Evolutionary conservation across 768 basidiomycete species (phyloP).

Genomic region (Rhodotorula paludigena): DNA sequence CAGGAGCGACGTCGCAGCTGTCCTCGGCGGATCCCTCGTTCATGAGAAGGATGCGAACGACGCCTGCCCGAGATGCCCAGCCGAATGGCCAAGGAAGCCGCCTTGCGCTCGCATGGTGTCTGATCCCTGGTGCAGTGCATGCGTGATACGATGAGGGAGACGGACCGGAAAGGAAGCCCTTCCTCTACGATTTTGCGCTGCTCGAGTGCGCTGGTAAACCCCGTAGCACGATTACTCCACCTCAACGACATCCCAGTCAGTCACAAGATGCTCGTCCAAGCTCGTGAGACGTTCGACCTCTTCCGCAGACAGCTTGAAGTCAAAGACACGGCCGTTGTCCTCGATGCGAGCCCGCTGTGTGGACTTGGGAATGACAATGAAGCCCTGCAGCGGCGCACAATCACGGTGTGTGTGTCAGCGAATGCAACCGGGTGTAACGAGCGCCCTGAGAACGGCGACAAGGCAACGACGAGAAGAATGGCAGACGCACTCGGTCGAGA

Average conservation of each 20-base stretch:
- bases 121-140: too few relatives aligned
- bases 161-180: too few relatives aligned
- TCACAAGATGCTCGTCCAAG: constrained; percentile 30
- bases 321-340: constrained; percentile 52
- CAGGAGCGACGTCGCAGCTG: too few relatives aligned
- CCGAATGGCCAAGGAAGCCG: too few relatives aligned
- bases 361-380: constrained; percentile 53
- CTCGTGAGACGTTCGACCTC: constrained; percentile 47
- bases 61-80: too few relatives aligned
- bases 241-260: constrained; percentile 5
- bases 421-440: too few relatives aligned
- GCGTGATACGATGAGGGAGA: too few relatives aligned
- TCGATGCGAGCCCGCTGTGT: constrained; percentile 49
- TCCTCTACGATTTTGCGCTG: neutral
- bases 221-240: neutral
- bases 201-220: neutral
- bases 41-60: too few relatives aligned
- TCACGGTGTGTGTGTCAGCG: neutral
- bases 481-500: constrained; percentile 59
- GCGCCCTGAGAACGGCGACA: too few relatives aligned
- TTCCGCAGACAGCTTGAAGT: constrained; percentile 50
- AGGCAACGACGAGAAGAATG: neutral
- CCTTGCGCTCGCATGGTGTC: too few relatives aligned
- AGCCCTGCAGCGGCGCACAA: constrained; percentile 31
- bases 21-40: too few relatives aligned